Conservation (phyloP, 1,284 basidiomycete genomes). For the Cryptococcus sp. region DNA sequence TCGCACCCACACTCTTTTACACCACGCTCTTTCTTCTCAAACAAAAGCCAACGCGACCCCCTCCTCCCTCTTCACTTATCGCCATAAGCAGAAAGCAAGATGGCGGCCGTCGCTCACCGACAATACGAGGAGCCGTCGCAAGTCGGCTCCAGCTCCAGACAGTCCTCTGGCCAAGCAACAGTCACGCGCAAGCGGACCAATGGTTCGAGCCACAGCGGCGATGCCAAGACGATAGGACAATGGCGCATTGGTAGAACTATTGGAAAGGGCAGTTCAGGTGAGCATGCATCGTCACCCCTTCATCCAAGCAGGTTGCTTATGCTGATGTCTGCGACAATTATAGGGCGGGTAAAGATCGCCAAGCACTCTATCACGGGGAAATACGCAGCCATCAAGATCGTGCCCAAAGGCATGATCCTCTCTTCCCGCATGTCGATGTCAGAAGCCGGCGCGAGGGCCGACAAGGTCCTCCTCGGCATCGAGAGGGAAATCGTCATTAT, state of each 20-base stretch:
- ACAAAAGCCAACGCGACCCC: neutral
- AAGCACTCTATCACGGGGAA: constrained; percentile 84
- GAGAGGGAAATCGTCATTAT: constrained; percentile 99
- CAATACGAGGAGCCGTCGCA: constrained; percentile 9
- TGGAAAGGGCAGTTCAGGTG: constrained; percentile 87
- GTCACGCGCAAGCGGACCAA: constrained; percentile 19
- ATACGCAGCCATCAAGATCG: constrained; percentile 94
- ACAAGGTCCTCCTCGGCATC: constrained; percentile 84
- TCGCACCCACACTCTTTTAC: too few species aligned
- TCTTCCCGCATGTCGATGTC: constrained; percentile 70
- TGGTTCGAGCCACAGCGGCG: constrained; percentile 17
- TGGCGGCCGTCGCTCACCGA: constrained; percentile 13
- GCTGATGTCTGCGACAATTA: neutral
- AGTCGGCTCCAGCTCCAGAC: constrained; percentile 11
- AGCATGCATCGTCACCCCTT: constrained; percentile 24
- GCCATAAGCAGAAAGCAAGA: neutral
- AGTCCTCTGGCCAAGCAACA: constrained; percentile 7
- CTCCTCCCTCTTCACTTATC: neutral
- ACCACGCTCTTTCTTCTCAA: neutral
- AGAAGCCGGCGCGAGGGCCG: constrained; percentile 62
- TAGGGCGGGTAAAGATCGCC: constrained; percentile 89
- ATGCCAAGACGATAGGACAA: constrained; percentile 64
- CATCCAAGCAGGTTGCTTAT: neutral
- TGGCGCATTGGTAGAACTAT: constrained; percentile 94
- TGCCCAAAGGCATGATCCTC: constrained; percentile 79